Evolutionary conservation across 352 stramenopile genomes (phyloP).

Genomic region (Phytophthora pluvialis): DNA sequence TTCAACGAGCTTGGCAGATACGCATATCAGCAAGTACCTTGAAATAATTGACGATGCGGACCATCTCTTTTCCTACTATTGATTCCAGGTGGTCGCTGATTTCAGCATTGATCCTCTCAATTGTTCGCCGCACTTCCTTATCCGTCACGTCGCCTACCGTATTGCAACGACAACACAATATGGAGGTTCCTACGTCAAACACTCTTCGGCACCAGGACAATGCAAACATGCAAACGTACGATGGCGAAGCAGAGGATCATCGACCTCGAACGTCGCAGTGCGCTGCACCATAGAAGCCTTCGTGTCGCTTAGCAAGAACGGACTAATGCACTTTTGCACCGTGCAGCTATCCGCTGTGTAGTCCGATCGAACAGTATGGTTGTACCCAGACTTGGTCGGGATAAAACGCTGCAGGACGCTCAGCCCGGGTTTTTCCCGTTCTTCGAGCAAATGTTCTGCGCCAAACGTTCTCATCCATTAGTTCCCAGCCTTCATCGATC

Average conservation of each 20-base stretch:
- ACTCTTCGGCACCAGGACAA: not conserved
- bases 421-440: conserved; percentile 58
- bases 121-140: conserved; percentile 47
- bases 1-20: not conserved
- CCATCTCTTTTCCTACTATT: conserved; percentile 70
- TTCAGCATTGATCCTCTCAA: conserved; percentile 66
- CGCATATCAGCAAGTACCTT: conserved; percentile 51
- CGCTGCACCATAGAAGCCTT: conserved; percentile 46
- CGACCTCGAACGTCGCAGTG: conserved; percentile 66
- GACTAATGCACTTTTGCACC: conserved; percentile 72
- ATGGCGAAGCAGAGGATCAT: conserved; percentile 50
- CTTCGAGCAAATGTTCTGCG: conserved; percentile 45
- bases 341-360: conserved; percentile 67
- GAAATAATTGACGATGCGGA: conserved; percentile 67
- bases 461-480: not conserved
- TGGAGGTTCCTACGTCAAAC: not conserved
- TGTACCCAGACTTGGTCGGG: conserved; percentile 72
- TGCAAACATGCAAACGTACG: conserved; percentile 32
- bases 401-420: conserved; percentile 76
- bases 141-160: conserved; percentile 55
- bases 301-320: conserved; percentile 50
- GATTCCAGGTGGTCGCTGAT: conserved; percentile 61
- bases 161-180: not conserved
- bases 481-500: not conserved
- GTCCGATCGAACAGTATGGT: conserved; percentile 67